Base-by-base conservation (phyloP, 371 early-diverging fungal genomes). In the Rhizopus arrhizus region DNA sequence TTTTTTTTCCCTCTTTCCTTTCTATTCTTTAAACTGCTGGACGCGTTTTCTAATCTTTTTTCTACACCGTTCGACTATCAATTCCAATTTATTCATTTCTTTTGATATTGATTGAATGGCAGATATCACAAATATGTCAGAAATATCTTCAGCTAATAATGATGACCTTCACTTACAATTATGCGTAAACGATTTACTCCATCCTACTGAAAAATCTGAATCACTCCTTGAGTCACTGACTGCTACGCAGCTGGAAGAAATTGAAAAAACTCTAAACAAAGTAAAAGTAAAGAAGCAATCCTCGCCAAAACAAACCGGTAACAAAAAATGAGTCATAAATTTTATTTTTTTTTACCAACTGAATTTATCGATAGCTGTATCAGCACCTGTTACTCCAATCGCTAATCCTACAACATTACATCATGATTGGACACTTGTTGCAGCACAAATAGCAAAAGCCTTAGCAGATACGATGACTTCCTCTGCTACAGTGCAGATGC, bases 171-270 rank as follows among this genome's bases (percentile, higher is more conserved):
- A 68, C 56, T 59, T 68, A 38, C 64, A 68, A 53, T 53, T 68
- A 46, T 68, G 64, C 53, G 60, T 68, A 34, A 68, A 68, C 56
- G 68, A 68, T 60, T 60, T 68, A 31, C 68, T 68, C 45, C 68
- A 68, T 49, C 68, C 68, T 3, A 68, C 68, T n/a, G 68, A 68
- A 53, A 64, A 63, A 53, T 68, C 68, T 33, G 68, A 64, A 58
- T 53, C 57, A 32, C 41, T 69, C 12, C 50, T 69, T 13, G 69
- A 69, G 53, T 61, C 61, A 41, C 57, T 69, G n/a, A 69, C 69
- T 29, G 45, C 69, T n/a, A 52, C 61, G 8, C 69, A 69, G 13
- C 56, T 69, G 13, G 65, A 69, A 40, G 68, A 64, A 60, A 68
- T 68, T 51, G 68, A 68, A 54, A 63, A 60, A 43, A 68, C 68